A percentile compares a stretch with the other conserved stretches of the same genome.
phyloP scores from a whole-genome alignment of 2,329 filamentous ascomycete species.

The Clarireedia monteithiana region DNA sequence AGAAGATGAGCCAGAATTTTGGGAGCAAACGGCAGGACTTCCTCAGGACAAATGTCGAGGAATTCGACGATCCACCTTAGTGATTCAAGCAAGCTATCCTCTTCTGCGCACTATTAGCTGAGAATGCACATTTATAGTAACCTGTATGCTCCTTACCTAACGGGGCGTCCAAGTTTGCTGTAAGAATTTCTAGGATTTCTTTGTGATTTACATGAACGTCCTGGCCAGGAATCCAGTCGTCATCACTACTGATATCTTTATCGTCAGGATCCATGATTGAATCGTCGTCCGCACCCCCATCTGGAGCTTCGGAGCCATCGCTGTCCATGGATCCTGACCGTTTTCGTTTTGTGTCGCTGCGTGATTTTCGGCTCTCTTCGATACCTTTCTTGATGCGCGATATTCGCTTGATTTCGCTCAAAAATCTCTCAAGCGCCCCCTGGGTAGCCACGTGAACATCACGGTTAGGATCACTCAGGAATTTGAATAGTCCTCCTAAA shows the following conservation, averaged over 20 bases:
- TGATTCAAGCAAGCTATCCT: slow-evolving; percentile 85
- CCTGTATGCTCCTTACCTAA: slow-evolving; percentile 45
- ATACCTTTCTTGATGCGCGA: slow-evolving; percentile 88
- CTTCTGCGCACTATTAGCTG: slow-evolving; percentile 46
- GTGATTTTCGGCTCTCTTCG: slow-evolving; percentile 69
- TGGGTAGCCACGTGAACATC: slow-evolving; percentile 96
- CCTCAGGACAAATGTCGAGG: slow-evolving; percentile 93
- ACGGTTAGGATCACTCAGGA: slow-evolving; percentile 81
- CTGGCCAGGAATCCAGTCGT: slow-evolving; percentile 95
- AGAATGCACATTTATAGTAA: background rate
- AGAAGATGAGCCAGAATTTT: slow-evolving; percentile 86
- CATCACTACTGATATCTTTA: slow-evolving; percentile 60
- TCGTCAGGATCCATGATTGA: slow-evolving; percentile 50
- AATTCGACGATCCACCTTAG: slow-evolving; percentile 94
- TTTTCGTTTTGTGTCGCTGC: slow-evolving; percentile 55
- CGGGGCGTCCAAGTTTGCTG: slow-evolving; percentile 78
- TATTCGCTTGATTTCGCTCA: slow-evolving; percentile 91
- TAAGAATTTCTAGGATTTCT: slow-evolving; percentile 84
- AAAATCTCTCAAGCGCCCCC: slow-evolving; percentile 77
- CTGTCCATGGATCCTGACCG: slow-evolving; percentile 65
- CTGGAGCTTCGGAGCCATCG: slow-evolving; percentile 40
- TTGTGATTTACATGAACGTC: slow-evolving; percentile 93
- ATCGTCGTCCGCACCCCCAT: slow-evolving; percentile 53
- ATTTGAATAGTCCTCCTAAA: slow-evolving; percentile 79
- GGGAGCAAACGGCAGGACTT: slow-evolving; percentile 91